Conservation (phyloP, 2,329 filamentous ascomycete genomes). For the Penicillium sp. region DNA sequence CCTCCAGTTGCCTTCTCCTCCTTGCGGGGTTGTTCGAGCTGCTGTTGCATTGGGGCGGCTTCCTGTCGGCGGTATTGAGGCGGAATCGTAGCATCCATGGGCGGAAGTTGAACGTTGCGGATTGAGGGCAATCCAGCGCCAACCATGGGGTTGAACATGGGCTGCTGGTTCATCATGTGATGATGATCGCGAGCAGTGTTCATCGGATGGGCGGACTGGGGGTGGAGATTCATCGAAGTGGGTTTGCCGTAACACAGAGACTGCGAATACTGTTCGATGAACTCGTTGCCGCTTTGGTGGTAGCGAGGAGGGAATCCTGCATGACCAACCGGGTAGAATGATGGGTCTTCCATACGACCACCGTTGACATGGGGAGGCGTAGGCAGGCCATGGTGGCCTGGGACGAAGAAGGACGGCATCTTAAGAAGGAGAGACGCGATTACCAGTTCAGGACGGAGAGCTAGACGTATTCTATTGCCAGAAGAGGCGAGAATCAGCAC, state of each 20-base stretch:
- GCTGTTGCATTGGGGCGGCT: conserved; percentile 31
- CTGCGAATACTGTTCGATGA: conserved; percentile 47
- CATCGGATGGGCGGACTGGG: conserved; percentile 29
- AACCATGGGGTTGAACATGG: conserved; percentile 36
- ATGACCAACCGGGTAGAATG: conserved; percentile 40
- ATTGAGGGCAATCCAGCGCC: conserved; percentile 40
- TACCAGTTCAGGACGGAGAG: conserved; percentile 37
- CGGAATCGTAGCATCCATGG: conserved; percentile 42
- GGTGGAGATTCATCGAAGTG: conserved; percentile 34
- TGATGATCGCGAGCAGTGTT: conserved; percentile 36
- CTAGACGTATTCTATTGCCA: conserved; percentile 34
- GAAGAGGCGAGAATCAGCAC: conserved; percentile 21
- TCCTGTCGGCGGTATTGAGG: conserved; percentile 44
- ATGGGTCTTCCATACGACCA: conserved; percentile 39
- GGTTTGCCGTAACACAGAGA: conserved; percentile 41
- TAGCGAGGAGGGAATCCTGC: conserved; percentile 43
- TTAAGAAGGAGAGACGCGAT: conserved; percentile 16
- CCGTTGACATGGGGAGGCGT: conserved; percentile 42
- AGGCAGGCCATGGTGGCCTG: conserved; percentile 40
- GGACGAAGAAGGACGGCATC: conserved; percentile 45
- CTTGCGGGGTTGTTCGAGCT: conserved; percentile 45
- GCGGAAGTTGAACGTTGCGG: conserved; percentile 39
- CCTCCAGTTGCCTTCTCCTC: conserved; percentile 73
- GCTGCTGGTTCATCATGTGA: conserved; percentile 31
- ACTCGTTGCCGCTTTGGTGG: conserved; percentile 44